A percentile compares a stretch with the other conserved stretches of the same genome.
Conservation (phyloP, 2,329 filamentous ascomycete genomes). For the Clarireedia monteithiana region DNA sequence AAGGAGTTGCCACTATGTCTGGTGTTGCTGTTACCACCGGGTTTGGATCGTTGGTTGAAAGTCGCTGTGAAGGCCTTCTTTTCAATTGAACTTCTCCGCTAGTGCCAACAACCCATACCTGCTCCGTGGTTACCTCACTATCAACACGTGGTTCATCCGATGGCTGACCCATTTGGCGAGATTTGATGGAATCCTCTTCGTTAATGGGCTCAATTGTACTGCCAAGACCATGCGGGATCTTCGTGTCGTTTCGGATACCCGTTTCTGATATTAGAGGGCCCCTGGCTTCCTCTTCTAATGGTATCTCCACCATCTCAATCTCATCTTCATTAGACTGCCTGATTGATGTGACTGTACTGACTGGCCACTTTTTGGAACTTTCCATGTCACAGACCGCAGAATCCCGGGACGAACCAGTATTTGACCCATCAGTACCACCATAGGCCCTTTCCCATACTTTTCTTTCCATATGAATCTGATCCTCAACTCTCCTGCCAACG, state of each 20-base stretch:
- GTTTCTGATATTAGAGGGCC: slow-evolving; percentile 18
- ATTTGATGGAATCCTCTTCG: neutral
- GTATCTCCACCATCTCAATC: slow-evolving; percentile 47
- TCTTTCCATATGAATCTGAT: slow-evolving; percentile 52
- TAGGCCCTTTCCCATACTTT: slow-evolving; percentile 72
- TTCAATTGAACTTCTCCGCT: slow-evolving; percentile 28
- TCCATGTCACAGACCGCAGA: slow-evolving; percentile 34
- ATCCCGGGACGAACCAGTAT: slow-evolving; percentile 17
- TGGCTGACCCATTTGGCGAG: slow-evolving; percentile 36
- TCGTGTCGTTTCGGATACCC: slow-evolving; percentile 23
- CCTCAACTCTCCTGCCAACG: slow-evolving; percentile 59
- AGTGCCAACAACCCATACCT: slow-evolving; percentile 25
- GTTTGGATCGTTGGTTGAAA: slow-evolving; percentile 22
- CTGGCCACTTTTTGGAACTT: slow-evolving; percentile 37
- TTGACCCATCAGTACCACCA: slow-evolving; percentile 45
- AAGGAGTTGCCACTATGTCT: slow-evolving; percentile 57
- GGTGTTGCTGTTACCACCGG: slow-evolving; percentile 38
- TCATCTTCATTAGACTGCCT: slow-evolving; percentile 36
- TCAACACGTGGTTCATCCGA: slow-evolving; percentile 14
- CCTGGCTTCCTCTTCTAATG: neutral
- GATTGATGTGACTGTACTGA: slow-evolving; percentile 19
- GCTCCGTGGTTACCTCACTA: slow-evolving; percentile 29
- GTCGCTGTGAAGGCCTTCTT: slow-evolving; percentile 22
- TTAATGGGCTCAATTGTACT: slow-evolving; percentile 36
- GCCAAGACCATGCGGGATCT: slow-evolving; percentile 18